phyloP scores from a whole-genome alignment of 768 basidiomycete species.

The Coprinellus aureogranulatus region DNA sequence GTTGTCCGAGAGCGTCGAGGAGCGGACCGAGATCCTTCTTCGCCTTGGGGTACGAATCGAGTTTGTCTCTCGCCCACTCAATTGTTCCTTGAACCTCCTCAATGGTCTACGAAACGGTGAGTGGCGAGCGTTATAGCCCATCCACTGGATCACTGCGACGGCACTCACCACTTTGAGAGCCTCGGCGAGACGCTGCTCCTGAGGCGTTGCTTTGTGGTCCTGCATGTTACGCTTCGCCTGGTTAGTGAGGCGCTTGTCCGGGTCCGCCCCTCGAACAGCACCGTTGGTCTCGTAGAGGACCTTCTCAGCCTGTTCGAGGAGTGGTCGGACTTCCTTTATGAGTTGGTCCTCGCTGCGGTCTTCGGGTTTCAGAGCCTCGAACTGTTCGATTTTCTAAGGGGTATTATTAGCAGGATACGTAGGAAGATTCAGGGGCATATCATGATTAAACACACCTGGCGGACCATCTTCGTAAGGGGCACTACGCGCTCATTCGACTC shows the following conservation, averaged over 20 bases:
- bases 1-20: constrained; percentile 31
- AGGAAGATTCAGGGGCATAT: neutral
- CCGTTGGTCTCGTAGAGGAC: constrained; percentile 38
- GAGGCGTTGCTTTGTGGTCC: constrained; percentile 35
- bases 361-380: constrained; percentile 32
- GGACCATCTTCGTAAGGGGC: constrained; percentile 34
- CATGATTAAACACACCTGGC: constrained; percentile 32
- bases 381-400: constrained; percentile 35
- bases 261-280: constrained; percentile 31
- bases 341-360: constrained; percentile 34
- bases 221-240: constrained; percentile 31
- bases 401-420: no score
- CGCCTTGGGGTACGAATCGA: constrained; percentile 36
- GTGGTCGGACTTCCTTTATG: constrained; percentile 34
- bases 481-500: constrained; percentile 28
- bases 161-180: constrained; percentile 32
- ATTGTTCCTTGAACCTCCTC: constrained; percentile 38
- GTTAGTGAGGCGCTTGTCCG: constrained; percentile 19
- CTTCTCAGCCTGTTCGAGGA: constrained; percentile 36
- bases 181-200: constrained; percentile 38
- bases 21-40: constrained; percentile 37
- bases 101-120: constrained; percentile 21
- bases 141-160: no score
- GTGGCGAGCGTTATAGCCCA: no score
- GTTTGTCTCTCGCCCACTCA: constrained; percentile 36